Conservation (phyloP, 2,329 filamentous ascomycete species). For the Endocalyx cinctus region DNA sequence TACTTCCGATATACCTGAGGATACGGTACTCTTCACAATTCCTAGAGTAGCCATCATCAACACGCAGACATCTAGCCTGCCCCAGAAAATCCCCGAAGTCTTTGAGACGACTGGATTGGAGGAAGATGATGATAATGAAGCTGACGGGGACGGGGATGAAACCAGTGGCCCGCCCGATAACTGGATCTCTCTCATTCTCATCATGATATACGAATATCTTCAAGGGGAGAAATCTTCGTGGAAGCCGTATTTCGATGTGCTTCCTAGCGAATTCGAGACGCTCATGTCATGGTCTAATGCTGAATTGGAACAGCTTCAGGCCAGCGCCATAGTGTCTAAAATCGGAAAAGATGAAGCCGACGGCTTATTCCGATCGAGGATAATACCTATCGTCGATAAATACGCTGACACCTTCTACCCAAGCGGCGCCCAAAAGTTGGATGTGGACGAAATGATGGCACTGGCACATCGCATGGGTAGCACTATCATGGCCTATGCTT, state of each 20-base stretch:
- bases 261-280: slow-evolving; percentile 71
- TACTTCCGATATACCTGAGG: slow-evolving; percentile 61
- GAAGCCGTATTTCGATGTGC: slow-evolving; percentile 72
- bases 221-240: slow-evolving; percentile 60
- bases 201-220: slow-evolving; percentile 72
- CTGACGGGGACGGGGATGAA: slow-evolving; percentile 30
- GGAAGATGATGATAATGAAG: slow-evolving; percentile 32
- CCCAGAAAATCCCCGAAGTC: slow-evolving; percentile 49
- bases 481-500: slow-evolving; percentile 89
- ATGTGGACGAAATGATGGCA: slow-evolving; percentile 41
- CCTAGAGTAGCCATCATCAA: slow-evolving; percentile 69
- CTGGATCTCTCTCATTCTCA: slow-evolving; percentile 62
- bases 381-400: slow-evolving; percentile 47
- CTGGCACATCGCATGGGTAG: slow-evolving; percentile 78
- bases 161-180: slow-evolving; percentile 39
- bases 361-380: slow-evolving; percentile 54
- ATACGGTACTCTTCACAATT: slow-evolving; percentile 76
- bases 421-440: slow-evolving; percentile 24
- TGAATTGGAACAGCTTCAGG: slow-evolving; percentile 70
- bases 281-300: slow-evolving; percentile 81
- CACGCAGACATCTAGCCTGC: slow-evolving; percentile 66
- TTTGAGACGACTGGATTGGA: slow-evolving; percentile 36
- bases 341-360: slow-evolving; percentile 73
- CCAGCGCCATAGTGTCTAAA: slow-evolving; percentile 69
- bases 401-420: slow-evolving; percentile 44